A percentile compares a stretch with the other conserved stretches of the same genome.
These are phyloP conservation scores for Coemansia erecta DNA, from an alignment of 192 early-diverging fungal genomes.

Conservation along the genomic window DNA sequence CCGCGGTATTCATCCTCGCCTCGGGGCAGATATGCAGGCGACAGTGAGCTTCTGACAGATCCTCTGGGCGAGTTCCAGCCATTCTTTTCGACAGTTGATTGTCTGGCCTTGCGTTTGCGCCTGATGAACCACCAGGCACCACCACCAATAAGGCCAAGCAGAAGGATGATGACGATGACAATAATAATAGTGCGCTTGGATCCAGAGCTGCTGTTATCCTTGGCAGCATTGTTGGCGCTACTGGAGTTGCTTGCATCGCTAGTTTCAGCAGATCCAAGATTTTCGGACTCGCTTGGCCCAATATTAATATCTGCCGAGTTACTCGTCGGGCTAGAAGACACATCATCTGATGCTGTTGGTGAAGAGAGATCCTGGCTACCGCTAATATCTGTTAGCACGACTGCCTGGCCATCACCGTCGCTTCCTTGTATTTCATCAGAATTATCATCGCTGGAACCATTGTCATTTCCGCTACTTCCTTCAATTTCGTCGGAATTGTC, in stretches of 20 bases:
- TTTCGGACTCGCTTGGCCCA: conserved; percentile 1
- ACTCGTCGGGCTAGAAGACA: not conserved
- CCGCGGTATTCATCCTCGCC: not conserved
- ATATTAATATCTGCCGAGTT: not conserved
- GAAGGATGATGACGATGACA: not conserved
- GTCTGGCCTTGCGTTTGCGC: conserved; percentile 6
- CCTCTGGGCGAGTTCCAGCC: conserved; percentile 1
- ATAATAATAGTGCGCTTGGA: conserved; percentile 4
- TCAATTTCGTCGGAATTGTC: too few species aligned
- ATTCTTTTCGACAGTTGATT: conserved; percentile 5
- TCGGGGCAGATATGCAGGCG: not conserved
- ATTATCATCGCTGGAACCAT: too few species aligned
- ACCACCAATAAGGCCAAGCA: conserved; percentile 1
- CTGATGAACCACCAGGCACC: conserved; percentile 7
- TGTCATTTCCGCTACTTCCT: too few species aligned
- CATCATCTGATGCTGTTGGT: not conserved
- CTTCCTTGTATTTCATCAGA: too few species aligned
- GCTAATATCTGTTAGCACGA: not conserved
- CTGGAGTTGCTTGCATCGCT: not conserved
- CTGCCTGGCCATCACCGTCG: too few species aligned
- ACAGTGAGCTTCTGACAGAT: not conserved
- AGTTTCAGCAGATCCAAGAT: not conserved
- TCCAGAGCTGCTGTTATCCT: not conserved
- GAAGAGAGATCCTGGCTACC: not conserved
- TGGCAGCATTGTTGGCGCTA: not conserved